Percentiles rank a stretch among this genome's conserved stretches.
These are phyloP conservation scores for Nicotiana rustica DNA, from an alignment of 305 asterid species.

Conservation along the genomic window DNA sequence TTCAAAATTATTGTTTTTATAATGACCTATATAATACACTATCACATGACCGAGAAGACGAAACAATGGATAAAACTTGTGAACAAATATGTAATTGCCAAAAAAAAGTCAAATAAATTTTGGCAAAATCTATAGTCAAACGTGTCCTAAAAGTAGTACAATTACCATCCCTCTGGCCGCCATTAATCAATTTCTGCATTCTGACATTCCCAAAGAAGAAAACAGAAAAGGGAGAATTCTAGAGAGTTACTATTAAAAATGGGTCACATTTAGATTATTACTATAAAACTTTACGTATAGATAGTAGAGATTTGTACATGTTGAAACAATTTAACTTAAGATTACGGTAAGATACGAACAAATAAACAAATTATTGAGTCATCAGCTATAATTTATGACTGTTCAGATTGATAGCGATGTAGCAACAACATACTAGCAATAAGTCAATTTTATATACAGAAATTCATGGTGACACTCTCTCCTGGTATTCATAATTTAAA, in stretches of 20 bases:
- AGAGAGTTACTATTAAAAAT: background rate
- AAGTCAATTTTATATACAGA: constrained; percentile 2
- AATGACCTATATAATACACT: too few relatives aligned
- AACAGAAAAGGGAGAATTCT: background rate
- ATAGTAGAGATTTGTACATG: background rate
- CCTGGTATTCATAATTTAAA: background rate
- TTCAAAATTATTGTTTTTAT: too few relatives aligned
- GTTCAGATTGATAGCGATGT: constrained; percentile 33
- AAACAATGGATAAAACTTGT: too few relatives aligned
- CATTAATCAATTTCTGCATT: background rate
- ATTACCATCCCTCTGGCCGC: background rate
- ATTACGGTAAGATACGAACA: background rate
- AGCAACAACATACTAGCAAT: constrained; percentile 25
- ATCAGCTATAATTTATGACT: background rate
- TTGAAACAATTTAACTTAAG: background rate
- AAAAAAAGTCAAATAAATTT: too few relatives aligned
- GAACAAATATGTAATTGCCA: too few relatives aligned
- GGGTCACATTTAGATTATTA: background rate
- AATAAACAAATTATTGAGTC: constrained; percentile 26
- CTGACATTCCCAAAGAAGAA: background rate
- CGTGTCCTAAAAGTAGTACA: background rate
- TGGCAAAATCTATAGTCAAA: too few relatives aligned
- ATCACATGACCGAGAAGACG: too few relatives aligned
- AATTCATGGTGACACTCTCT: background rate
- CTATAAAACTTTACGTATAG: background rate